These are phyloP conservation scores for Earliella scabrosa DNA, from an alignment of 1,284 basidiomycete genomes.

Conservation along the genomic window DNA sequence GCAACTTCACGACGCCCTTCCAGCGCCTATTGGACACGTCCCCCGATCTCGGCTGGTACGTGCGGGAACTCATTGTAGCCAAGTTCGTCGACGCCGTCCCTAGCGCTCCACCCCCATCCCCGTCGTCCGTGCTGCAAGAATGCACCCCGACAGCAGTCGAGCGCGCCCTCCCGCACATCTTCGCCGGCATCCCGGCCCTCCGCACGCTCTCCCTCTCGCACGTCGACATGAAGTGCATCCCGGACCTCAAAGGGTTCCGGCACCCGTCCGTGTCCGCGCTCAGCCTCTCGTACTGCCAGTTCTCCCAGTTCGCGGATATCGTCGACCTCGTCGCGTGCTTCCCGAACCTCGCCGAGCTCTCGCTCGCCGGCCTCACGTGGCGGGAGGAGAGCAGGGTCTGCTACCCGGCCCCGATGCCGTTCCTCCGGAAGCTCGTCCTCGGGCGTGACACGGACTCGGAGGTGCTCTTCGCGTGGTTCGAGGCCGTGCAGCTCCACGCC, in stretches of 20 bases:
- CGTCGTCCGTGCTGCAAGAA: not conserved
- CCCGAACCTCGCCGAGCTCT: constrained; percentile 27
- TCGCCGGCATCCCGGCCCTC: constrained; percentile 24
- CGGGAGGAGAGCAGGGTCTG: constrained; percentile 10
- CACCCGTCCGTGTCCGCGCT: constrained; percentile 28
- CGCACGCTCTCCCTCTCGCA: constrained; percentile 27
- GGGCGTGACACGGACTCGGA: constrained; percentile 29
- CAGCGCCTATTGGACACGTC: constrained; percentile 24
- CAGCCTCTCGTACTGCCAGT: constrained; percentile 33
- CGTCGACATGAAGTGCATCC: constrained; percentile 21
- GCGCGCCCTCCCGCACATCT: constrained; percentile 17
- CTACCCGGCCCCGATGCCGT: constrained; percentile 4
- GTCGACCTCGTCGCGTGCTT: constrained; percentile 32
- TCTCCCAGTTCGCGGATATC: constrained; percentile 32
- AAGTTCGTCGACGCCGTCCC: constrained; percentile 13
- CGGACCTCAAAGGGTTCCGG: constrained; percentile 13
- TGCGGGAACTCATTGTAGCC: constrained; percentile 29
- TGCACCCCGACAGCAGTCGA: constrained; percentile 9
- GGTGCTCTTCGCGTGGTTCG: constrained; percentile 29
- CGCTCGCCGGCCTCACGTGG: constrained; percentile 33
- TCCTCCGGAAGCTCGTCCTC: constrained; percentile 19
- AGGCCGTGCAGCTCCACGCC: constrained; percentile 22
- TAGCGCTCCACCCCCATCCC: not conserved
- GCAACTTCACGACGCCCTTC: constrained; percentile 21
- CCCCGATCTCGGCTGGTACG: constrained; percentile 29